Evolutionary conservation across 352 stramenopile species (phyloP).

Genomic region (Phytophthora citricola): DNA sequence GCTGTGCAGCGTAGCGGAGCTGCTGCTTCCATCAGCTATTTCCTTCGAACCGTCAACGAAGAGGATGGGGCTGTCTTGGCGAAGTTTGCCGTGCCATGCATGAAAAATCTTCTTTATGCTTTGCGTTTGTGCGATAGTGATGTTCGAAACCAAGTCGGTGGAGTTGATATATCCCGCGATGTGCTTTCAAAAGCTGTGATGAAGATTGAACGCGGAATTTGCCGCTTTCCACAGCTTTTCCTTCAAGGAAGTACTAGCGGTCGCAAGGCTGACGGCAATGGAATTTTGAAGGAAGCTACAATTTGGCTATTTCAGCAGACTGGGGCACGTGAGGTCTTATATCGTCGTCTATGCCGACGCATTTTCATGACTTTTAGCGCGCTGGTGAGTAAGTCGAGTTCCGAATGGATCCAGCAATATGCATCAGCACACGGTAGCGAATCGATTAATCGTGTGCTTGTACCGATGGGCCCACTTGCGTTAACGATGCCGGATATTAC

Average conservation of each 20-base stretch:
- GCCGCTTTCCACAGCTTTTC: conserved; percentile 61
- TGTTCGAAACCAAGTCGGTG: conserved; percentile 30
- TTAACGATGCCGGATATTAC: conserved; percentile 24
- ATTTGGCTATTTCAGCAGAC: conserved; percentile 54
- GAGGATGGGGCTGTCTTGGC: conserved; percentile 57
- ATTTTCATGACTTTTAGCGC: conserved; percentile 57
- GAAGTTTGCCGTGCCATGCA: conserved; percentile 66
- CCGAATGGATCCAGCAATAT: conserved; percentile 64
- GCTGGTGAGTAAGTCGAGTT: conserved; percentile 45
- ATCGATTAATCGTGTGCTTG: conserved; percentile 45
- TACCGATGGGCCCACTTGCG: conserved; percentile 52
- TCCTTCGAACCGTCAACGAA: conserved; percentile 69
- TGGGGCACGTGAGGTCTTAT: conserved; percentile 43
- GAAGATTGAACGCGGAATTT: conserved; percentile 68
- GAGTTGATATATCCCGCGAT: conserved; percentile 52
- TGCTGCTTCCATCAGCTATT: conserved; percentile 70
- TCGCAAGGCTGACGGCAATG: conserved; percentile 10
- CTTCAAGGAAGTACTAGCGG: conserved; percentile 5
- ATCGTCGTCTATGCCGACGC: conserved; percentile 48
- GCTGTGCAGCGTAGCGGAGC: conserved; percentile 68
- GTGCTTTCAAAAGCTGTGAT: conserved; percentile 70
- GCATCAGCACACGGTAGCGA: conserved; percentile 18
- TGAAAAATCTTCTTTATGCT: conserved; percentile 72
- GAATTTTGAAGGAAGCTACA: conserved; percentile 30
- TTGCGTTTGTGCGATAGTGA: conserved; percentile 68